Percentiles rank a stretch among this genome's conserved stretches.
Evolutionary conservation across 163 green algal species (phyloP).

Genomic region (Scenedesmus sp.): DNA sequence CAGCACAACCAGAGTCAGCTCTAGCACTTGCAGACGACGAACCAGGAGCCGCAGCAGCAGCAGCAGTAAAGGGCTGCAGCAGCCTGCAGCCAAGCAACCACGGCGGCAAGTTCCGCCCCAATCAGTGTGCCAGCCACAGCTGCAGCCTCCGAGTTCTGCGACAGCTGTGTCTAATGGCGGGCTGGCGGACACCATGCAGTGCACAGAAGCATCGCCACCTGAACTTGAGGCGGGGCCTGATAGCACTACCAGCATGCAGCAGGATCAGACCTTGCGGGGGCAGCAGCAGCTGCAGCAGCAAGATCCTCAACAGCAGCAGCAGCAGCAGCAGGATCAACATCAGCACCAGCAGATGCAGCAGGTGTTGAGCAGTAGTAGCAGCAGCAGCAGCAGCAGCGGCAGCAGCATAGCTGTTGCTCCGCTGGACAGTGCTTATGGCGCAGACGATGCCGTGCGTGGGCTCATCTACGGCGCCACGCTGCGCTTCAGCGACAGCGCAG

Average conservation of each 20-base stretch:
- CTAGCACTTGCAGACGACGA: neutral
- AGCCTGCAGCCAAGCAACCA: neutral
- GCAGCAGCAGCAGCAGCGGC: neutral
- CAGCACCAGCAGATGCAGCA: neutral
- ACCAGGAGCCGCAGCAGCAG: neutral
- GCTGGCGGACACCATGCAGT: neutral
- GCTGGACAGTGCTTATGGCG: neutral
- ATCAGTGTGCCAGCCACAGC: neutral
- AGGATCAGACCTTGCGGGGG: neutral
- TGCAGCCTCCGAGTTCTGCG: neutral
- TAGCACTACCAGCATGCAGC: neutral
- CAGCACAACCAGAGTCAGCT: conserved; percentile 32
- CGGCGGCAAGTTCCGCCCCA: no score
- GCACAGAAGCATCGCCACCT: neutral
- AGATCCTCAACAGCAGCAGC: neutral
- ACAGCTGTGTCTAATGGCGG: neutral
- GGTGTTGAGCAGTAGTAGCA: neutral
- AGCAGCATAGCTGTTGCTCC: neutral
- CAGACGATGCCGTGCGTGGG: conserved; percentile 9
- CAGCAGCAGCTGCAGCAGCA: neutral
- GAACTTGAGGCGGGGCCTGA: neutral
- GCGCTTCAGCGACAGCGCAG: conserved; percentile 39
- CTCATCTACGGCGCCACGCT: conserved; percentile 38
- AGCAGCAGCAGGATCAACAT: neutral
- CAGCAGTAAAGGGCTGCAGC: neutral